Percentiles rank a stretch among this genome's conserved stretches.
Evolutionary conservation across 345 rosid species (phyloP).

Genomic region (Theobroma cacao): DNA sequence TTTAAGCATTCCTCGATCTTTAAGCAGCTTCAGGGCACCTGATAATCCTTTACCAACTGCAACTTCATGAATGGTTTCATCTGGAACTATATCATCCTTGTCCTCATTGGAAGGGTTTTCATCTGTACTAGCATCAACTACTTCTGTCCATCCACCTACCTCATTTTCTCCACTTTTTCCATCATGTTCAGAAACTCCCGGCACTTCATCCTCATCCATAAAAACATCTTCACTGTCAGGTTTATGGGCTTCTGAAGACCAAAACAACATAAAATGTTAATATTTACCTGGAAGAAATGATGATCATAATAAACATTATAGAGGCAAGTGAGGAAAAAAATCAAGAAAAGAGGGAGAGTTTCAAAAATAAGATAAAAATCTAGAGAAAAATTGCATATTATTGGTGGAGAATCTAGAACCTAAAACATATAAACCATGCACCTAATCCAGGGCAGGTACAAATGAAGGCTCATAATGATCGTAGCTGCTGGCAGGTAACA

Average conservation of each 20-base stretch:
- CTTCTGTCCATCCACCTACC: slow-evolving; percentile 62
- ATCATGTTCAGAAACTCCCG: slow-evolving; percentile 48
- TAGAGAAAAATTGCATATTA: not conserved
- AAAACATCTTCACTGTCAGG: slow-evolving; percentile 76
- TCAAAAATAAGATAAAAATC: not conserved
- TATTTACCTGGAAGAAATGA: not conserved
- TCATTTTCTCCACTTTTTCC: slow-evolving; percentile 53
- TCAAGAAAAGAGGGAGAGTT: not conserved
- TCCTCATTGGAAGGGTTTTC: slow-evolving; percentile 47
- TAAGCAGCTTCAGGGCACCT: slow-evolving; percentile 74
- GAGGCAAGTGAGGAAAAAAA: not conserved
- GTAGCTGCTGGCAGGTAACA: not conserved
- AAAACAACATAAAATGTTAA: slow-evolving; percentile 17
- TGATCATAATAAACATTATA: too few species aligned
- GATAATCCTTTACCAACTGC: slow-evolving; percentile 91
- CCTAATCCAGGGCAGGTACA: not conserved
- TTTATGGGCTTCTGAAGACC: slow-evolving; percentile 56
- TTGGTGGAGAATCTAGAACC: not conserved
- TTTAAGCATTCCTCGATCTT: slow-evolving; percentile 90
- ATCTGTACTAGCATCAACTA: slow-evolving; percentile 44
- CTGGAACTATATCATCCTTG: slow-evolving; percentile 63
- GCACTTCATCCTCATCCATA: slow-evolving; percentile 89
- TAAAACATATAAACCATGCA: not conserved
- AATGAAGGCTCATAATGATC: not conserved
- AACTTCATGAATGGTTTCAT: slow-evolving; percentile 81